Evolutionary conservation across 2,329 filamentous ascomycete genomes (phyloP).

Genomic region (Aspergillus pseudoterreus): DNA sequence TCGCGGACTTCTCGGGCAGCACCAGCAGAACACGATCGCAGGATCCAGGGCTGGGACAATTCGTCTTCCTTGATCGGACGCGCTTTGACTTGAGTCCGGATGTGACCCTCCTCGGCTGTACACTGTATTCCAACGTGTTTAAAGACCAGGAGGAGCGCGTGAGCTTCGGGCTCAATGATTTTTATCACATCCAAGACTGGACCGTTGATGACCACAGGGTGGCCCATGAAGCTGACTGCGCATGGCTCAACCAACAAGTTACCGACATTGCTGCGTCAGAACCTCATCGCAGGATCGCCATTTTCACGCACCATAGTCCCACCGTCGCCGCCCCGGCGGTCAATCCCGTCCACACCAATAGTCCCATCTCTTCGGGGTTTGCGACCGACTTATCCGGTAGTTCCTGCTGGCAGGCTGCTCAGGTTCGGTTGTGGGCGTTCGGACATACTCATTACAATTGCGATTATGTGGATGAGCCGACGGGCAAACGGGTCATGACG

Average conservation of each 20-base stretch:
- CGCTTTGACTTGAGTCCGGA: slow-evolving; percentile 35
- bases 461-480: slow-evolving; percentile 31
- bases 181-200: slow-evolving; percentile 45
- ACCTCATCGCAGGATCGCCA: slow-evolving; percentile 31
- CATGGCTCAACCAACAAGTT: slow-evolving; percentile 40
- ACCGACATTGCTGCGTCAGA: slow-evolving; percentile 24
- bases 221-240: slow-evolving; percentile 31
- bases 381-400: slow-evolving; percentile 40
- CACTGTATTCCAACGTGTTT: slow-evolving; percentile 49
- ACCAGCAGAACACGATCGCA: slow-evolving; percentile 12
- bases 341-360: slow-evolving; percentile 31
- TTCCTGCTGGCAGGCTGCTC: slow-evolving; percentile 35
- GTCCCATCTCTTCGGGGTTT: slow-evolving; percentile 36
- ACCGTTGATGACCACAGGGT: slow-evolving; percentile 28
- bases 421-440: slow-evolving; percentile 46
- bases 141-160: slow-evolving; percentile 36
- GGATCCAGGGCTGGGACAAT: slow-evolving; percentile 23
- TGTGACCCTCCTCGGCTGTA: slow-evolving; percentile 45
- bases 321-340: slow-evolving; percentile 19
- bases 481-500: slow-evolving; percentile 33
- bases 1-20: slow-evolving; percentile 23
- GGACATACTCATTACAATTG: slow-evolving; percentile 50
- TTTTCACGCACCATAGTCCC: slow-evolving; percentile 42
- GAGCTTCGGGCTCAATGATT: slow-evolving; percentile 49
- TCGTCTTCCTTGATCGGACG: slow-evolving; percentile 41